Conservation (phyloP, 2,329 filamentous ascomycete species). For the Sporothrix inflata region DNA sequence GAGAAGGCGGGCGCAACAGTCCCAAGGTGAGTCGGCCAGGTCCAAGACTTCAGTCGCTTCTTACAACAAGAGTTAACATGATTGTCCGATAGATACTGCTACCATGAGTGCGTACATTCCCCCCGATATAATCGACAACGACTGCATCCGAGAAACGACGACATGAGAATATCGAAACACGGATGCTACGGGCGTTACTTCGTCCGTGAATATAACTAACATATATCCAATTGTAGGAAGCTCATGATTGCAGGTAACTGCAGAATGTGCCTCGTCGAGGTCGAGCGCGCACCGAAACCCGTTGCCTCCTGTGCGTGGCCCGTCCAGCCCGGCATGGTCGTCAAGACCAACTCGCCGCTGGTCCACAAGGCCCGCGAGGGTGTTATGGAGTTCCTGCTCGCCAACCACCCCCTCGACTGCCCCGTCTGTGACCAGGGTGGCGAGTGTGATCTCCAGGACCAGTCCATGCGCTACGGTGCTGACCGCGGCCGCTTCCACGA, state of each 20-base stretch:
- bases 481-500: conserved; percentile 98
- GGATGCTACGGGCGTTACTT: background rate
- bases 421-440: conserved; percentile 98
- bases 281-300: conserved; percentile 93
- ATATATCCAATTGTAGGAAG: conserved; percentile 65
- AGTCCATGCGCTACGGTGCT: conserved; percentile 97
- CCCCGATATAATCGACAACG: background rate
- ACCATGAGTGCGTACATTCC: conserved; percentile 72
- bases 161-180: conserved; percentile 44
- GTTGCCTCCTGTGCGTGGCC: conserved; percentile 99
- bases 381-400: conserved; percentile 97
- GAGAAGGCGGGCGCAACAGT: conserved; percentile 93
- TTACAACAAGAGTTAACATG: conserved; percentile 39
- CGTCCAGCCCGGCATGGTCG: conserved; percentile 97
- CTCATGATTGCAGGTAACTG: conserved; percentile 99
- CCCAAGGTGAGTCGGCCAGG: conserved; percentile 65
- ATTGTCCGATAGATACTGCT: conserved; percentile 75
- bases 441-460: conserved; percentile 98
- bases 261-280: conserved; percentile 99
- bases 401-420: conserved; percentile 95
- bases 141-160: background rate
- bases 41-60: background rate
- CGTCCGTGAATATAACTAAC: conserved; percentile 43
- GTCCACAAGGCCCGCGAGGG: conserved; percentile 98
- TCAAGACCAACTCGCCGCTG: conserved; percentile 96